Base-by-base conservation (phyloP, 2,329 filamentous ascomycete genomes). In the Talaromyces sp. region DNA sequence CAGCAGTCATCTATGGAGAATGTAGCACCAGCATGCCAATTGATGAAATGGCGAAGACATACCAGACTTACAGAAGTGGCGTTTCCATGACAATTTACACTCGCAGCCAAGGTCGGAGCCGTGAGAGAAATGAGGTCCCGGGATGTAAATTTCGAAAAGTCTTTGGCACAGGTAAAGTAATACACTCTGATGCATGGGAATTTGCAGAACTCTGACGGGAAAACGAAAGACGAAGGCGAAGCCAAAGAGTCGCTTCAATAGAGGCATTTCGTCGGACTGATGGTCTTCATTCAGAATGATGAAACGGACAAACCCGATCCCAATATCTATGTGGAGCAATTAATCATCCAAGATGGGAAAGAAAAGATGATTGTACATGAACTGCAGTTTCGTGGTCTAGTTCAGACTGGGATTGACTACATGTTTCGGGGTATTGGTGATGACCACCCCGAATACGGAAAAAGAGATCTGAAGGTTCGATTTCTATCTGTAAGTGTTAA, bases 311-410 rank as follows among this genome's bases (percentile, higher is more conserved):
- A 63, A 13, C 43, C 49, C 2, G 62, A 69, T 31, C 66, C 68
- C 2, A 68, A 39, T 39, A 65, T 69, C 24, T 69, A 68, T 41
- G 67, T 69, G 8, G 68, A 69, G 41, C 68, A 69, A 47, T 63
- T 57, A 11, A 54, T 69, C 35, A 66, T 64, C 27, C 56, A 11
- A 27, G 14, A 11, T 13, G 52, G 58, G 16, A 39, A 57, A 16
- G 66, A 69, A 13, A 63, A 62, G 7, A 54, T 67, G 19, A 54
- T 68, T 41, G 22, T 69, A 24, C 67, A 68, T 45, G 68, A 69
- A 63, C 63, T 69, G 37, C 27, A 24, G 4, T 66, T 69, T 61
- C 61, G 63, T 4, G 66, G 43, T 22, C 62, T 27, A 56, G 39
- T 69, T 27, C 49, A 69, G 43, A 37, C 66, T 27, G 68, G 58